These are phyloP conservation scores for Tephrocybe sp. DNA, from an alignment of 768 basidiomycete genomes.

Conservation along the genomic window DNA sequence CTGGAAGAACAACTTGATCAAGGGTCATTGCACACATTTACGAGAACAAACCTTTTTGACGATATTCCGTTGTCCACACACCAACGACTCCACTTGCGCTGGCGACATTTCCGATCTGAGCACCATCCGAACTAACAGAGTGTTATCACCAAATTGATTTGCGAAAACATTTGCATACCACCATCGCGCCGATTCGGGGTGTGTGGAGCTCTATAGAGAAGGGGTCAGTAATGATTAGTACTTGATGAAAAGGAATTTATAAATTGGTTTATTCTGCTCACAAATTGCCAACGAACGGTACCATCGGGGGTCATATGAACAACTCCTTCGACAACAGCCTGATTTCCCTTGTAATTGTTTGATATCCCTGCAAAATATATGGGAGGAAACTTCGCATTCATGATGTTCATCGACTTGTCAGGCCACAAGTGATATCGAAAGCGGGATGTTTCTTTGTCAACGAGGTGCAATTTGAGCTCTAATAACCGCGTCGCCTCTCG, in stretches of 20 bases:
- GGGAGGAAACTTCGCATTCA: conserved; percentile 34
- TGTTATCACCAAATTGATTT: not conserved
- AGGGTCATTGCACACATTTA: not conserved
- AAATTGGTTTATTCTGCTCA: conserved; percentile 40
- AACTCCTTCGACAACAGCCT: conserved; percentile 45
- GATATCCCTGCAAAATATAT: conserved; percentile 48
- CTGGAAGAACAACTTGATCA: conserved; percentile 25
- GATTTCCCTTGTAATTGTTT: conserved; percentile 39
- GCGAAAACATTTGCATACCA: not conserved
- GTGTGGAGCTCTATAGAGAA: conserved; percentile 47
- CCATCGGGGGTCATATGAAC: conserved; percentile 48
- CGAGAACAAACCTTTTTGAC: conserved; percentile 46
- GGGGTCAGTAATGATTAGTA: not conserved
- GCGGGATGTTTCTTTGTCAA: conserved; percentile 29
- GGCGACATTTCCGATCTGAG: conserved; percentile 62
- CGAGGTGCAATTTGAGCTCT: conserved; percentile 50
- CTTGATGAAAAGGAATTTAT: conserved; percentile 7
- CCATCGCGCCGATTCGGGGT: conserved; percentile 45
- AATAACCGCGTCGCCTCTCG: conserved; percentile 66
- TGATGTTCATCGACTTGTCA: not conserved
- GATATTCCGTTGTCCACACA: conserved; percentile 62
- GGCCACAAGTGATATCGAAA: conserved; percentile 17
- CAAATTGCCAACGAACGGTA: conserved; percentile 56
- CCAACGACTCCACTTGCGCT: conserved; percentile 69
- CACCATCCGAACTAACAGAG: conserved; percentile 54